Evolutionary conservation across 768 basidiomycete genomes (phyloP).

Genomic region (Myochromella boudieri): DNA sequence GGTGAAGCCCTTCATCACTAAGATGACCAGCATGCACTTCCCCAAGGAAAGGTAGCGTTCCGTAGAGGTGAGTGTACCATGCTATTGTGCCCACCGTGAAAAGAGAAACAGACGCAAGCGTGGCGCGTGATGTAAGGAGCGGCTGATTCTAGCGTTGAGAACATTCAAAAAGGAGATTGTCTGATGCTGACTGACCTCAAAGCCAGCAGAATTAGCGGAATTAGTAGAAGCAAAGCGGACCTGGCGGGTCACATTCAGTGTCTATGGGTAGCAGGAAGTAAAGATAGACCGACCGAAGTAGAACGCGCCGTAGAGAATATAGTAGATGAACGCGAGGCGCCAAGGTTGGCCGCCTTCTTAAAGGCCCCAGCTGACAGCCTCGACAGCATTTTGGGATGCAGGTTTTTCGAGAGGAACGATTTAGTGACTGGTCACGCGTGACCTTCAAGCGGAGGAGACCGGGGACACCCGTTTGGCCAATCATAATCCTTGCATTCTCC

Average conservation of each 20-base stretch:
- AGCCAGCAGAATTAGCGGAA: constrained; percentile 52
- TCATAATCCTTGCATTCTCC: constrained; percentile 27
- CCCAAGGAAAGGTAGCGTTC: constrained; percentile 83
- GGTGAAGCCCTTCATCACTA: constrained; percentile 93
- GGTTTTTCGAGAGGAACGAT: constrained; percentile 43
- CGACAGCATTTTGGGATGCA: constrained; percentile 71
- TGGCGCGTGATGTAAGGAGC: constrained; percentile 66
- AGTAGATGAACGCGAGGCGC: constrained; percentile 44
- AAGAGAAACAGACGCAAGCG: constrained; percentile 73
- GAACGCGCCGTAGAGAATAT: constrained; percentile 43
- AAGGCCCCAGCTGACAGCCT: constrained; percentile 78
- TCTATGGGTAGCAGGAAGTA: constrained; percentile 14
- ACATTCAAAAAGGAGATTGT: not conserved
- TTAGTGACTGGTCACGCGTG: constrained; percentile 45
- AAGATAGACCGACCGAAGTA: constrained; percentile 43
- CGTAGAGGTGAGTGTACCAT: constrained; percentile 96
- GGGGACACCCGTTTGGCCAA: constrained; percentile 37
- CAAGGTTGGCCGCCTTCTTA: constrained; percentile 51
- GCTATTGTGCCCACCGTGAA: constrained; percentile 87
- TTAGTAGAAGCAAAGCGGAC: constrained; percentile 73
- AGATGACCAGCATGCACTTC: constrained; percentile 92
- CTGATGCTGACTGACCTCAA: constrained; percentile 53
- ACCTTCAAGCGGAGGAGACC: constrained; percentile 48
- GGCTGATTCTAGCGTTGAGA: constrained; percentile 40
- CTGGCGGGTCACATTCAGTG: constrained; percentile 32